Evolutionary conservation across 257 asterid species (phyloP).

Genomic region (Solanum dulcamara): DNA sequence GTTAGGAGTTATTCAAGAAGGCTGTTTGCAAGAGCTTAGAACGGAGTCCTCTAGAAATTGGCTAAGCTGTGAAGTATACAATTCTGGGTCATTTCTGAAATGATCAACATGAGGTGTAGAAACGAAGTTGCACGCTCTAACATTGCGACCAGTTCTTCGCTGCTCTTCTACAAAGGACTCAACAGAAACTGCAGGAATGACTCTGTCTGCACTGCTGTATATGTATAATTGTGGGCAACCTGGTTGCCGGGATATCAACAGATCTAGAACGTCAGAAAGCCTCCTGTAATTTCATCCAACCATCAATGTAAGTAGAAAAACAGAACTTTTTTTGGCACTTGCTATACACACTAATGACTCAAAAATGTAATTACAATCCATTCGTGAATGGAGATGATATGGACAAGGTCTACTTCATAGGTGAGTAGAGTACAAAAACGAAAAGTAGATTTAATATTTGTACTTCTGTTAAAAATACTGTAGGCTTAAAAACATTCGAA

Average conservation of each 20-base stretch:
- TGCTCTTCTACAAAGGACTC: constrained; percentile 85
- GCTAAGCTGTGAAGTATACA: constrained; percentile 81
- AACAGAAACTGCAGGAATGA: constrained; percentile 65
- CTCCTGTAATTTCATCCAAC: constrained; percentile 46
- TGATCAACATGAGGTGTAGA: constrained; percentile 93
- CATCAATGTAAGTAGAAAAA: background rate
- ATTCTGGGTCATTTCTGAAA: constrained; percentile 61
- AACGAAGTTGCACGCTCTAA: constrained; percentile 73
- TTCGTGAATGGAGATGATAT: background rate
- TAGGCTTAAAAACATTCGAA: background rate
- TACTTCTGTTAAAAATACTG: background rate
- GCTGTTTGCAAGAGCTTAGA: constrained; percentile 33
- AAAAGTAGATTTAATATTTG: background rate
- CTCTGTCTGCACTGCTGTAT: constrained; percentile 91
- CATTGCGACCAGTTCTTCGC: constrained; percentile 54
- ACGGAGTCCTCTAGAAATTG: constrained; percentile 70
- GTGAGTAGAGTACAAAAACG: background rate
- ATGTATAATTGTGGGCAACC: constrained; percentile 86
- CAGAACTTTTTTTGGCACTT: background rate
- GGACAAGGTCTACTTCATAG: background rate
- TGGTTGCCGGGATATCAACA: constrained; percentile 69
- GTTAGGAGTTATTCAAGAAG: constrained; percentile 31
- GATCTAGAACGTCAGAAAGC: constrained; percentile 54
- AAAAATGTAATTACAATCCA: background rate
- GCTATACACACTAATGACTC: background rate